A percentile compares a stretch with the other conserved stretches of the same genome.
Evolutionary conservation across 169 alveolate genomes (phyloP).

Genomic region (Babesia ovis): DNA sequence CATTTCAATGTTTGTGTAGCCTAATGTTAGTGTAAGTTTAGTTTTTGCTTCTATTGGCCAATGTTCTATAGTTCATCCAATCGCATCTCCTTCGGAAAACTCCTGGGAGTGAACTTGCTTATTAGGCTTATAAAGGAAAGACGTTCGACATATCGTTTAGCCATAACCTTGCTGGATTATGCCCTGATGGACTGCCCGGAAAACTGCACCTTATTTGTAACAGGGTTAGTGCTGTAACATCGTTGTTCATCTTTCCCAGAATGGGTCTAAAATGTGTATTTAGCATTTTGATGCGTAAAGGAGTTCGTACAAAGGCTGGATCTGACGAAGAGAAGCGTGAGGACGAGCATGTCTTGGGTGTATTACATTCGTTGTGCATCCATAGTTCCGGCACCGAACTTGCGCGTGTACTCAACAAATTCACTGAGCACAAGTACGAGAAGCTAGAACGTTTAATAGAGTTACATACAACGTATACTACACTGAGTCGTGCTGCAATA

Average conservation of each 20-base stretch:
- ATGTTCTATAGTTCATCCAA: constrained; percentile 39
- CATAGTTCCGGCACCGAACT: constrained; percentile 62
- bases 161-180: constrained; percentile 69
- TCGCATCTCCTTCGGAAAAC: constrained; percentile 73
- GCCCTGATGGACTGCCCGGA: constrained; percentile 69
- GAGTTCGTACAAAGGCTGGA: constrained; percentile 44
- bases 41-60: background rate
- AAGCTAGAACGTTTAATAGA: constrained; percentile 80
- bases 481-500: constrained; percentile 11
- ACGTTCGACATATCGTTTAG: constrained; percentile 59
- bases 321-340: constrained; percentile 64
- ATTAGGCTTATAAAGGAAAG: constrained; percentile 71
- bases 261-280: constrained; percentile 66
- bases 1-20: constrained; percentile 79
- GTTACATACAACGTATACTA: constrained; percentile 67
- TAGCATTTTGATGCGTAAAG: constrained; percentile 73
- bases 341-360: constrained; percentile 63
- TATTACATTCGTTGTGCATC: constrained; percentile 57
- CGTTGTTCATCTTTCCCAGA: constrained; percentile 9
- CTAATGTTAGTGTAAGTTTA: constrained; percentile 71
- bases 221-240: constrained; percentile 29
- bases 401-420: constrained; percentile 79
- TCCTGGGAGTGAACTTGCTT: constrained; percentile 71
- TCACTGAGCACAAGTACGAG: constrained; percentile 76
- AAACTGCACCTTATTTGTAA: constrained; percentile 70